A percentile compares a stretch with the other conserved stretches of the same genome.
These are phyloP conservation scores for Sphaerostilbella broomeana DNA, from an alignment of 2,329 filamentous ascomycete species.

Conservation along the genomic window DNA sequence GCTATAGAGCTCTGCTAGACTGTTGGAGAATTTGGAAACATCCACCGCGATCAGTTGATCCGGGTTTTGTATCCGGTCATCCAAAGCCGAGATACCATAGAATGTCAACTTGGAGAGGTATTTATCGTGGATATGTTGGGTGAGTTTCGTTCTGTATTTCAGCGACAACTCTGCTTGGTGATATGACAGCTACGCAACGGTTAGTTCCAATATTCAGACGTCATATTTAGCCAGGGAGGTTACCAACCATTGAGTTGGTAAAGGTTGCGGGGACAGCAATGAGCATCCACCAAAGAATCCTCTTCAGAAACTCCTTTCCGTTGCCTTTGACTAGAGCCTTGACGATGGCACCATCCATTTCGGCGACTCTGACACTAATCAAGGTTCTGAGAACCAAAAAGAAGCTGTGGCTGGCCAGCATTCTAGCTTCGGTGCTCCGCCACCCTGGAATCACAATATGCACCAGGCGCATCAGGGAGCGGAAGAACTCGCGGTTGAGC, in stretches of 20 bases:
- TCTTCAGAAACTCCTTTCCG: slow-evolving; percentile 80
- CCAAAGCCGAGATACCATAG: slow-evolving; percentile 88
- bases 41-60: slow-evolving; percentile 97
- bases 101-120: slow-evolving; percentile 98
- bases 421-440: slow-evolving; percentile 77
- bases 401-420: slow-evolving; percentile 85
- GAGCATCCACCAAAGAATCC: slow-evolving; percentile 96
- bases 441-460: slow-evolving; percentile 87
- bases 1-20: slow-evolving; percentile 88
- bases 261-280: slow-evolving; percentile 95
- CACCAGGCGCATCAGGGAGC: slow-evolving; percentile 68
- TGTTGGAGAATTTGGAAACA: slow-evolving; percentile 93
- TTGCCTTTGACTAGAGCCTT: slow-evolving; percentile 87
- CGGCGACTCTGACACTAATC: slow-evolving; percentile 91
- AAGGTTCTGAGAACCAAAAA: slow-evolving; percentile 87
- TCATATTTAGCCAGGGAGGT: not conserved
- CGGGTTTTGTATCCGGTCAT: slow-evolving; percentile 97
- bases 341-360: slow-evolving; percentile 89
- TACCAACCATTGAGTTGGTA: slow-evolving; percentile 90
- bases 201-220: not conserved
- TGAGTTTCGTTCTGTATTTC: slow-evolving; percentile 86
- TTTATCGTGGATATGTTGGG: slow-evolving; percentile 90
- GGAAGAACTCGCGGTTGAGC: slow-evolving; percentile 76
- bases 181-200: slow-evolving; percentile 65
- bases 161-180: slow-evolving; percentile 93